These are phyloP conservation scores for Anethum foeniculum DNA, from an alignment of 140 eudicot genomes.

Conservation along the genomic window DNA sequence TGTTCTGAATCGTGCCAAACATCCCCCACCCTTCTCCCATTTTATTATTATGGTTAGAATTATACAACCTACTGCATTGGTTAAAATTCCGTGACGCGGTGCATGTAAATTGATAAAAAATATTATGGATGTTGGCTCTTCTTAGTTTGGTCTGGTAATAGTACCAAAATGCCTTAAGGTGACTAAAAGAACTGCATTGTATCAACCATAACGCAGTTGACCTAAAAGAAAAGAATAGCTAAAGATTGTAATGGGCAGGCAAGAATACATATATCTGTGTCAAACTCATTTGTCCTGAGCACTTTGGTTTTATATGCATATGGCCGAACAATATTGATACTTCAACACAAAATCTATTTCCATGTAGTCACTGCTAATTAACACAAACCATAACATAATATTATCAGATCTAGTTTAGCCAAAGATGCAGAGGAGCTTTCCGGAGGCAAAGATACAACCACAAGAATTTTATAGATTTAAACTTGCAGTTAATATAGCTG, in stretches of 20 bases:
- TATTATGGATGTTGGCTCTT: neutral
- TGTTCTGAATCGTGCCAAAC: neutral
- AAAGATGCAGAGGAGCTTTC: neutral
- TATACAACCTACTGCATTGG: neutral
- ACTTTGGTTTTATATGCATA: neutral
- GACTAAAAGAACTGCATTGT: neutral
- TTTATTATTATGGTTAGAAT: too few species aligned
- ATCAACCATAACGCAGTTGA: constrained; percentile 1
- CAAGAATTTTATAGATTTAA: neutral
- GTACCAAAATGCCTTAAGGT: neutral
- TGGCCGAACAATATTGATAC: neutral
- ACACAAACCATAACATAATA: neutral
- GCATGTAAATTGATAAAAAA: neutral
- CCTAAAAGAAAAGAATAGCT: neutral
- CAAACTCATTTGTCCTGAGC: neutral
- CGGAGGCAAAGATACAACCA: neutral
- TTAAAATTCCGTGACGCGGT: neutral
- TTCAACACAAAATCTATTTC: neutral
- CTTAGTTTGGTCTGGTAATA: neutral
- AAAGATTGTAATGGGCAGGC: neutral
- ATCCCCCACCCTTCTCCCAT: neutral
- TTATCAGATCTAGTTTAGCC: neutral
- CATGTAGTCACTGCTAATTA: neutral
- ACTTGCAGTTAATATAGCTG: neutral
- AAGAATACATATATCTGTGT: neutral